Conservation (phyloP, 306 rosid genomes). For the Luffa aegyptiaca region DNA sequence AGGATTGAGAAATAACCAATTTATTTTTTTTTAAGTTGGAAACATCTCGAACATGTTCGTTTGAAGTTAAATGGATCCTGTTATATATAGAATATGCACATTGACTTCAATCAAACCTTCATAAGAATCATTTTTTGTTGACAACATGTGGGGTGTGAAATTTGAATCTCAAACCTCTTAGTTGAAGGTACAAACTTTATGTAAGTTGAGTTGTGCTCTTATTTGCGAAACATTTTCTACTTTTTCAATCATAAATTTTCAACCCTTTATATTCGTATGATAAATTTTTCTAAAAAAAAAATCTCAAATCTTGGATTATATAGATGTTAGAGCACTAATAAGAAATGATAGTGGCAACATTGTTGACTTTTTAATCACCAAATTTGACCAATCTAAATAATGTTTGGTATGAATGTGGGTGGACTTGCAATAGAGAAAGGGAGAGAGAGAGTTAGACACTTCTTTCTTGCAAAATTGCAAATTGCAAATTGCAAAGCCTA, state of each 20-base stretch:
- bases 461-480: neutral
- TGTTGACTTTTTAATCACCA: neutral
- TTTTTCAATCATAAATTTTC: neutral
- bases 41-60: no score
- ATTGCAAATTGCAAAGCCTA: conserved; percentile 2
- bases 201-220: no score
- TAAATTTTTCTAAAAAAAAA: neutral
- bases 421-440: conserved; percentile 6
- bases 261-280: neutral
- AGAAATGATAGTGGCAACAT: neutral
- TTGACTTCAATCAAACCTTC: no score
- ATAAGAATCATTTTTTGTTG: no score
- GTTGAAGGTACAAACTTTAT: no score
- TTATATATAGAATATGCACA: no score
- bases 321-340: neutral
- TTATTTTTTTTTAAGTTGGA: no score
- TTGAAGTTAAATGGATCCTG: no score
- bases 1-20: no score
- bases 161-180: no score
- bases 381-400: conserved; percentile 10
- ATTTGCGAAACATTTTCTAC: no score
- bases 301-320: neutral
- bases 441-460: neutral
- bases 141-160: no score
- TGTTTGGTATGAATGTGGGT: conserved; percentile 8